Base-by-base conservation (phyloP, 352 stramenopile species). In the Phytophthora pisi region DNA sequence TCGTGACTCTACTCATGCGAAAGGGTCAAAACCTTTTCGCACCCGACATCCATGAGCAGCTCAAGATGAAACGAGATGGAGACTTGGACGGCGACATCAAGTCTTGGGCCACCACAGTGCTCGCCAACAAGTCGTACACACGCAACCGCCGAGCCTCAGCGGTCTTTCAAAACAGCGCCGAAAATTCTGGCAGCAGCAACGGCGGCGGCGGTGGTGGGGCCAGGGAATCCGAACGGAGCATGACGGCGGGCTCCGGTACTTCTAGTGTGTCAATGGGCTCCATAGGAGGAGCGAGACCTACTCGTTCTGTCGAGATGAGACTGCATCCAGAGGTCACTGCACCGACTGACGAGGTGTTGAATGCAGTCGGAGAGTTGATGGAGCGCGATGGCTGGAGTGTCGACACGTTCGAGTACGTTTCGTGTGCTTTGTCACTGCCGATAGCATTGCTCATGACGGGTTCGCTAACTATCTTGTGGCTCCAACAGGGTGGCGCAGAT, bases 11-110 rank as follows among this genome's bases (percentile, higher is more conserved):
- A 26, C 77, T 93, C 1, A 90, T 88, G n/a, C 88, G 88, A 56
- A 91, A 92, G 64, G 86, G 80, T 0, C 84, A 95, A 38, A 93
- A 93, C 46, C 69, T 95, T 5, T 93, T 93, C 58, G 83, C 85
- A 0, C 86, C 84, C 2, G 84, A 95, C 45, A 95, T 95, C 50
- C 82, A 92, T 51, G 86, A 93, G 36, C 84, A 93, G 51, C 77
- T 95, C 54, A 88, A 88, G 54, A 82, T 89, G 61, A 91, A 87
- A 40, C 80, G 81, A 42, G 82, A 87, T 47, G 76, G 77, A 5
- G 84, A 91, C 42, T 45, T 94, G 9, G 86, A 94, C 56, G 80
- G 78, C 0, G 86, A 94, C 36, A 94, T 88, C 28, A 91, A 92
- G 61, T 90, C 79, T 57, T 94, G 86, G 86, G 84, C 82, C 2